Base-by-base conservation (phyloP, 129 eudicot species). In the Heracleum sosnowskyi region DNA sequence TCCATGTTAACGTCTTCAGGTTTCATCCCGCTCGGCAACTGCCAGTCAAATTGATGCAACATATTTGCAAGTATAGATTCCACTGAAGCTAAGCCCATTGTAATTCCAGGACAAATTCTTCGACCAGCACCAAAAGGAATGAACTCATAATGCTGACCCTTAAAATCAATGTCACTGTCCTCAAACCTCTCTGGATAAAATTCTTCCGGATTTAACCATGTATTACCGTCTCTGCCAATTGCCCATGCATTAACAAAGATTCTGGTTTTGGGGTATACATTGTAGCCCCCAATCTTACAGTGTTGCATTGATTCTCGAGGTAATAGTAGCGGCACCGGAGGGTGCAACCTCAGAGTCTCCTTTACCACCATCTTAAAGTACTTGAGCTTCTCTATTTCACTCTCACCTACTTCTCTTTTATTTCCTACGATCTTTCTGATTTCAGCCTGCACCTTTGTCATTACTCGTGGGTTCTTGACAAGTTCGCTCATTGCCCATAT, bases 61-160 rank as follows among this genome's bases (percentile, higher is more conserved):
- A 87, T 55, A 69, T 82, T 84, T 1, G 84, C 84, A n/a, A 84
- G 28, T 18, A 78, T 70, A 24, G 77, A 39, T 73, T 84, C 86
- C 9, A 84, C 29, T 0, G 76, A n/a, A 0, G 76, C 34, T 10
- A n/a, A 29, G 7, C 41, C 86, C 77, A 66, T 64, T 12, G 13
- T 70, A 3, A 82, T 4, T 12, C 78, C 90, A 0, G 88, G 87
- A 41, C 90, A 87, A 17, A 57, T 35, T 62, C 89, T 82, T 41
- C 89, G 72, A 4, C 91, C 89, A 10, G 82, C 89, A 1, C 92
- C 92, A 74, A 85, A 86, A 3, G 89, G 92, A 39, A 88, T 5
- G 16, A 88, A 74, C 76, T 88, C 87, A 42, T 80, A 88, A 76
- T 88, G 33, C 28, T 69, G 44, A 17, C 89, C 89, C 20, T 70